Base-by-base conservation (phyloP, 2,329 filamentous ascomycete genomes). In the Lasiodiplodia hormozganensis region DNA sequence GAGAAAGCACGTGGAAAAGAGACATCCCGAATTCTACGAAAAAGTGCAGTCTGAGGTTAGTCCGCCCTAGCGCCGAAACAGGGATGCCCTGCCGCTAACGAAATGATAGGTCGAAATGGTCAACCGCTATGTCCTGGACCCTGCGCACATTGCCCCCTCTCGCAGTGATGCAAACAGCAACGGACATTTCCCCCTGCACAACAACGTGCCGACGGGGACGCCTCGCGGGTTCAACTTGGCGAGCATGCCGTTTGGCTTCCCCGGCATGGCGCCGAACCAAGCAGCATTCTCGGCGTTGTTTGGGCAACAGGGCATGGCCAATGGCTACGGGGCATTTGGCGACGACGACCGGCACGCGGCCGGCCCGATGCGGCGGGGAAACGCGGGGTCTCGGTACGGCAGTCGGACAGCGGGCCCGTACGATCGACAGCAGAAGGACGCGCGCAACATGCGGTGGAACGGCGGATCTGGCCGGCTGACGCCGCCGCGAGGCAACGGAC, bases 1-100 rank as follows among this genome's bases (percentile, higher is more conserved):
- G 95, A 90, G 90, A 76, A 99, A 99, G 84, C 96, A 99, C 75
- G 90, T 98, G 18, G 95, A 98, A 81, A 99, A 99, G 83, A 90
- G 96, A 69, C 96, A 99, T 78, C 79, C 87, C 0, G 95, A 98
- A 66, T 99, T 94, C 92, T 86, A 92, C 54, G 90, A 94, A 40
- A 87, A 84, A 65, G 83, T 97, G 72, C 91, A 90, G 78, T 89
- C 91, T 77, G 95, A 97, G 83, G 94, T 97, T 85, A 38, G 60
- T 64, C 10, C 4, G 28, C 10, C 4, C 28, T 84, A 89, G 84
- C 34, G n/a, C 7, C 25, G 23, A 23, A 21, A 12, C n/a, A 31
- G 25, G 36, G 67, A 36, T 36, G 67, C 43, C 56, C 25, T 36
- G 52, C 62, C 43, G 3, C 67, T 70, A 49, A 68, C 25, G 4